Evolutionary conservation across 306 rosid species (phyloP), one percentile per base, ranked within the genome.

Genomic region (Canavalia gladiata): DNA sequence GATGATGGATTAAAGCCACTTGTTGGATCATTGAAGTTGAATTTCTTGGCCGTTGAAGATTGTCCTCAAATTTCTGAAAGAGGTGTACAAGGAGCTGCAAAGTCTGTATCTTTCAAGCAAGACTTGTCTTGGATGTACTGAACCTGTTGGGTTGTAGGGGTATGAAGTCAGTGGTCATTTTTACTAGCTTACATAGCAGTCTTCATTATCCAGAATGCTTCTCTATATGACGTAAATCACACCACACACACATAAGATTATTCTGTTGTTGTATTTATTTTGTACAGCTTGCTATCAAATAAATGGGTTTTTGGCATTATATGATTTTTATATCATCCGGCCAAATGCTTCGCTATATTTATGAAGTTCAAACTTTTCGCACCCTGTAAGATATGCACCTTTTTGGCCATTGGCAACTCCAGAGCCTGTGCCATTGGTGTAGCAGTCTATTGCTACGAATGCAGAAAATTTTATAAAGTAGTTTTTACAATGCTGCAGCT

Each of bases 51-150:
- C 5, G 89, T 94, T 34, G 97, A 94, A 78, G 97, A 91, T 85
- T 92, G 98, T 77, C 97, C 97, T 77, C 97, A 86, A 73, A 84
- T 92, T 82, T 88, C 98, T 34, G 97, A 94, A 87, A 91, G 97
- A 79, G 94, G 94, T 47, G 71, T 87, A 68, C 86, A 82, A 28
- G 94, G 98, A 72, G 90, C 92, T 45, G 97, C 98, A 50, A 92
- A 75, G 82, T 85, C 87, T 72, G 76, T 89, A 7, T 88, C 86
- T 47, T 92, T 88, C 89, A 91, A 91, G 86, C 97, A 90, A 70
- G 97, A 94, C 81, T 75, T 94, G 82, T 91, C 97, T 18, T 94
- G 98, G 97, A 89, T 94, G 97, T 89, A 83, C 78, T 94, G 89
- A 93, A 52, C 47, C 59, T 57, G 63, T 47, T 79, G 46, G 75